These are phyloP conservation scores for Vaccinium corymbosum DNA, from an alignment of 148 eudicot species.

Conservation along the genomic window DNA sequence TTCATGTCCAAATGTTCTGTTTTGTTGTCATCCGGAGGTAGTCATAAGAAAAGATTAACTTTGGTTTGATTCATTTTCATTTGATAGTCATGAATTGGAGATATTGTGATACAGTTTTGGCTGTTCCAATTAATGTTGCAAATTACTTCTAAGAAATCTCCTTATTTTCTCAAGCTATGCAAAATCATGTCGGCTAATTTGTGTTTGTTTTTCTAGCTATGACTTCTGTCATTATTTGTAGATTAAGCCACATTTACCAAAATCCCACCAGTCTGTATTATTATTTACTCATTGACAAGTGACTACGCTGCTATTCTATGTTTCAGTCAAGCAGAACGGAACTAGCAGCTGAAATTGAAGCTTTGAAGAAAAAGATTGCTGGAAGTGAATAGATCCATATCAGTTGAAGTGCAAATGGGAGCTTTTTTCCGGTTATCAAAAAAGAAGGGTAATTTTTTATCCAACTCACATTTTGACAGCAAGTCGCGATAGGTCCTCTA, in stretches of 20 bases:
- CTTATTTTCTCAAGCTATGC: neutral
- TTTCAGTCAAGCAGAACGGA: conserved; percentile 63
- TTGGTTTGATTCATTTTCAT: neutral
- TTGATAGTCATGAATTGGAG: neutral
- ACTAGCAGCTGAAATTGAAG: conserved; percentile 55
- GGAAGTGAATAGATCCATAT: conserved; percentile 43
- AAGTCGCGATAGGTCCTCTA: neutral
- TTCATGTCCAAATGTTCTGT: neutral
- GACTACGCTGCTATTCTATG: neutral
- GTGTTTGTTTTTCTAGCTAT: neutral
- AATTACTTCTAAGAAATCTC: neutral
- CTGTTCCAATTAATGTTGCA: neutral
- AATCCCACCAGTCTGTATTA: neutral
- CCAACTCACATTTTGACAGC: neutral
- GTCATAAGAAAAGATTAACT: neutral
- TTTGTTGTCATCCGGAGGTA: neutral
- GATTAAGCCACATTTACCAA: neutral
- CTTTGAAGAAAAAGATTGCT: conserved; percentile 64
- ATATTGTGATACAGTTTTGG: neutral
- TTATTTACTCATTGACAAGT: neutral
- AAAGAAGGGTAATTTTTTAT: neutral
- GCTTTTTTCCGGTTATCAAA: too few species aligned
- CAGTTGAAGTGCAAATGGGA: neutral
- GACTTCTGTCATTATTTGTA: neutral
- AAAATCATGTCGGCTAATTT: neutral